phyloP scores from a whole-genome alignment of 176 grass and related monocot genomes.

The Sorghum bicolor region Sorghum_bicolor_NCBIv3 NC_012871.2:445501-446000 shows the following conservation, averaged over 20 bases:
- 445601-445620: neutral
- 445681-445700: neutral
- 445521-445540: neutral
- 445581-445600: neutral
- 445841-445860: neutral
- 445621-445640: neutral
- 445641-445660: neutral
- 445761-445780: neutral
- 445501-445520: slow-evolving; percentile 23
- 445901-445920: slow-evolving; percentile 55
- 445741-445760: neutral
- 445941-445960: slow-evolving; percentile 30
- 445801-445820: neutral
- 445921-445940: slow-evolving; percentile 48
- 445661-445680: neutral
- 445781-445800: neutral
- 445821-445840: neutral
- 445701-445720: neutral
- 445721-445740: neutral
- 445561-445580: neutral
- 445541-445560: neutral
- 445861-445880: slow-evolving; percentile 26
- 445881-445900: slow-evolving; percentile 56
- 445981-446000: slow-evolving; percentile 82
- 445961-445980: slow-evolving; percentile 43